Evolutionary conservation across 2,329 filamentous ascomycete genomes (phyloP), one percentile per base, ranked within the genome.

Genomic region (Nemania diffusa): DNA sequence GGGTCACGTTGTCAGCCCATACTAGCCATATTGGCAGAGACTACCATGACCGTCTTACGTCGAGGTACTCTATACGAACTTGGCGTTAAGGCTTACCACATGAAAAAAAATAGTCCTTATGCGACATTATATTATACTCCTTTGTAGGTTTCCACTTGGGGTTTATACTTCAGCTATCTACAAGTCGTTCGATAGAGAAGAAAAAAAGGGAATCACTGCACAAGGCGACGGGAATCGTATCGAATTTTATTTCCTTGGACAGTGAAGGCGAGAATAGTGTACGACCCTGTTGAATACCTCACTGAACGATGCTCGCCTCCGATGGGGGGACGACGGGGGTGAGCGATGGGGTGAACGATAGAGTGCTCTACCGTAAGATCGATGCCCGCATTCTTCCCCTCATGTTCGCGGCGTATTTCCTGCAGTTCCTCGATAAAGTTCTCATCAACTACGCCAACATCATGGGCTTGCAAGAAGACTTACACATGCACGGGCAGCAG

Each of bases 381-480:
- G 87, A 90, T 72, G 85, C 80, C 79, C 84, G 81, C 56, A 87
- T 90, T 60, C 81, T 90, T 37, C 88, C 88, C 0, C 80, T 90
- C 60, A 88, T 90, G 85, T 89, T 89, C 67, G 77, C 82, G 51
- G 86, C 84, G 73, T 90, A 90, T 73, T 84, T 84, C n/a, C 82
- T 89, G 78, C 87, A 90, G 72, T 89, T 89, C 71, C 79, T 90
- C 51, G 88, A 90, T 79, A 90, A 90, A 78, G 85, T 89, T 67
- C 83, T 87, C 29, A 82, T 90, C 51, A 90, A 90, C 72, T 91
- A 91, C 73, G 88, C 87, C 20, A 86, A 85, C 66, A 87, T 91
- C 58, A 91, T 91, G 89, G 88, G 88, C 2, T 75, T 92, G 7
- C 80, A 77, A 24, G 77, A 82, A 57, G 87, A 90, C 64, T 81